Conservation (phyloP, 345 rosid genomes). For the Acer negundo region DNA sequence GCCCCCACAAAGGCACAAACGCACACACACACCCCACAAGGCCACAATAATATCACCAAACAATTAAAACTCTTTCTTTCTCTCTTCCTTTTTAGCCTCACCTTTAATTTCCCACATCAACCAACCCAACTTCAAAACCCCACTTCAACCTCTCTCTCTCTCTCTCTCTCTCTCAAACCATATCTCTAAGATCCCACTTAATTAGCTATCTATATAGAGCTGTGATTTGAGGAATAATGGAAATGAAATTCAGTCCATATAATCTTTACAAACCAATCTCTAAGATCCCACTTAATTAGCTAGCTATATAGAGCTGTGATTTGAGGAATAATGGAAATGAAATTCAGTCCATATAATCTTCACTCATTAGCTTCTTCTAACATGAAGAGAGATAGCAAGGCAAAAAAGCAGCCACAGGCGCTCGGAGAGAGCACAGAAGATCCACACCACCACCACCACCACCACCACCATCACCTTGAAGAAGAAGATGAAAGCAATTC, state of each 20-base stretch:
- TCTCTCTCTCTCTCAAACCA: not conserved
- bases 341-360: slow-evolving; percentile 8
- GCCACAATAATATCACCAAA: slow-evolving; percentile 2
- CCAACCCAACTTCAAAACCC: not conserved
- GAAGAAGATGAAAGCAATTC: slow-evolving; percentile 41
- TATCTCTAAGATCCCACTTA: not conserved
- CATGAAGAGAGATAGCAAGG: slow-evolving; percentile 17
- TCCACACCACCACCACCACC: not conserved
- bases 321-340: slow-evolving; percentile 21
- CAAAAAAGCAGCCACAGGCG: not conserved
- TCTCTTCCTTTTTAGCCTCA: not conserved
- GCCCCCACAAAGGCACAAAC: not conserved
- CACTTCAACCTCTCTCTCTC: not conserved
- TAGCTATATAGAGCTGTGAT: not conserved
- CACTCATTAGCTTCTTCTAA: not conserved
- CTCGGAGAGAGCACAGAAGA: not conserved
- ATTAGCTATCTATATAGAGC: too few relatives aligned
- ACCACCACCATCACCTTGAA: slow-evolving; percentile 12
- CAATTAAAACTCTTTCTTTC: not conserved
- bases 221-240: slow-evolving; percentile 15
- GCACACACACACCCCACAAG: not conserved
- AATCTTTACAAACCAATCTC: not conserved
- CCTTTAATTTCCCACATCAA: not conserved
- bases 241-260: slow-evolving; percentile 17
- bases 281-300: not conserved